Percentiles rank a stretch among this genome's conserved stretches.
These are phyloP conservation scores for Populus hybrid DNA, from an alignment of 441 rosid species.

Conservation along the genomic window DNA sequence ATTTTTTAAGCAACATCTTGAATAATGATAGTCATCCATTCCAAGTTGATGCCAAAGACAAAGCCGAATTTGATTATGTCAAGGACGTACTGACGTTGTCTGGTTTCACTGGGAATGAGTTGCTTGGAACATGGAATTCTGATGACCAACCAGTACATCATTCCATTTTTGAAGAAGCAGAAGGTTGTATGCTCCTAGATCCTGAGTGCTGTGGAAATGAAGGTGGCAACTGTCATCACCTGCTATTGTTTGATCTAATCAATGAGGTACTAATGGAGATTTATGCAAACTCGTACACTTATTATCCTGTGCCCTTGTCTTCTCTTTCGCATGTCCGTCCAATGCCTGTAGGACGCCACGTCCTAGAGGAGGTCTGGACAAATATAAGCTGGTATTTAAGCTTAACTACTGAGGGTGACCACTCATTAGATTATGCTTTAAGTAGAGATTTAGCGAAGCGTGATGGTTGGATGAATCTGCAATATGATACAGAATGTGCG, in stretches of 20 bases:
- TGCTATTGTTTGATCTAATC: slow-evolving; percentile 64
- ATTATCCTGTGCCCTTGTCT: slow-evolving; percentile 52
- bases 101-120: slow-evolving; percentile 53
- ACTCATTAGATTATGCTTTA: slow-evolving; percentile 38
- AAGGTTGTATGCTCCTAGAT: slow-evolving; percentile 43
- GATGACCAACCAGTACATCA: slow-evolving; percentile 71
- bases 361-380: slow-evolving; percentile 73
- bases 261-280: slow-evolving; percentile 65
- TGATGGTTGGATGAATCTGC: slow-evolving; percentile 83
- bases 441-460: slow-evolving; percentile 47
- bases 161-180: slow-evolving; percentile 45
- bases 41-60: slow-evolving; percentile 44
- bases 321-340: slow-evolving; percentile 45
- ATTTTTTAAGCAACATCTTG: slow-evolving; percentile 15
- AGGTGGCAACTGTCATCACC: slow-evolving; percentile 41
- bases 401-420: slow-evolving; percentile 31
- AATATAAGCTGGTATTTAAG: slow-evolving; percentile 54
- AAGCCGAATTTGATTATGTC: slow-evolving; percentile 55
- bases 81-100: slow-evolving; percentile 68
- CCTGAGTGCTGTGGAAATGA: slow-evolving; percentile 40
- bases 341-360: slow-evolving; percentile 55
- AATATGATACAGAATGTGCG: slow-evolving; percentile 65
- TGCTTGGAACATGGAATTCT: slow-evolving; percentile 61
- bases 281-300: slow-evolving; percentile 52
- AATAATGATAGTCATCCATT: slow-evolving; percentile 19